These are phyloP conservation scores for Fraxinus americana DNA, from an alignment of 257 asterid genomes.

Conservation along the genomic window DNA sequence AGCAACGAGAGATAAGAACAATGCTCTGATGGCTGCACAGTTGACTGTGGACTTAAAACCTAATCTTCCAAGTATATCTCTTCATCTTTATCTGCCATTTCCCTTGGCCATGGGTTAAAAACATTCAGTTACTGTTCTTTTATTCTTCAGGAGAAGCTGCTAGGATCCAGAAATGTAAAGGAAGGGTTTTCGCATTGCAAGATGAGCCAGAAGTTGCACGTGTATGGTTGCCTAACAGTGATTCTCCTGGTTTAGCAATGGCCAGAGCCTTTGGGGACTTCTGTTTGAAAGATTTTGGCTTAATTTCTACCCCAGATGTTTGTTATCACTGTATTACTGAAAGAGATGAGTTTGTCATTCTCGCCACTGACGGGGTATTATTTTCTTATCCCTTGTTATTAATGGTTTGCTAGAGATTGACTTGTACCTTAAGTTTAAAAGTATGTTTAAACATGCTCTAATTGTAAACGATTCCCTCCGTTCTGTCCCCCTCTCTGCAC, in stretches of 20 bases:
- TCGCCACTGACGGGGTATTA: conserved; percentile 95
- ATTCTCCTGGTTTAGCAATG: conserved; percentile 98
- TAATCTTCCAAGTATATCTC: conserved; percentile 86
- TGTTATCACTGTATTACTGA: conserved; percentile 77
- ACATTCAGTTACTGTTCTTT: neutral
- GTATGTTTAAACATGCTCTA: no score
- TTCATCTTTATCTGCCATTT: conserved; percentile 12
- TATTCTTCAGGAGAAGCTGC: conserved; percentile 86
- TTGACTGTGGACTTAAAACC: conserved; percentile 96
- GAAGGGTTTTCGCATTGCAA: conserved; percentile 95
- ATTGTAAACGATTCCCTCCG: no score
- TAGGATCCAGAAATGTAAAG: conserved; percentile 90
- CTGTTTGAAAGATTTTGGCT: conserved; percentile 93
- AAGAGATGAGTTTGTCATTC: conserved; percentile 78
- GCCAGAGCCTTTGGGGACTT: conserved; percentile 99
- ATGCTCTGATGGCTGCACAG: conserved; percentile 73
- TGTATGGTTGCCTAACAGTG: conserved; percentile 97
- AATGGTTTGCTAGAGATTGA: neutral
- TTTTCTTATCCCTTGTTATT: conserved; percentile 10
- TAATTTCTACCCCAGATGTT: conserved; percentile 93
- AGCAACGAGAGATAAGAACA: conserved; percentile 77
- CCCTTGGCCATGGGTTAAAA: neutral
- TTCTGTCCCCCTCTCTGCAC: neutral
- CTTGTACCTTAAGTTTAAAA: neutral
- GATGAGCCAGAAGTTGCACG: conserved; percentile 99